phyloP scores from a whole-genome alignment of 208 protist species.

The Herpetomonas samuelpessoai region DNA sequence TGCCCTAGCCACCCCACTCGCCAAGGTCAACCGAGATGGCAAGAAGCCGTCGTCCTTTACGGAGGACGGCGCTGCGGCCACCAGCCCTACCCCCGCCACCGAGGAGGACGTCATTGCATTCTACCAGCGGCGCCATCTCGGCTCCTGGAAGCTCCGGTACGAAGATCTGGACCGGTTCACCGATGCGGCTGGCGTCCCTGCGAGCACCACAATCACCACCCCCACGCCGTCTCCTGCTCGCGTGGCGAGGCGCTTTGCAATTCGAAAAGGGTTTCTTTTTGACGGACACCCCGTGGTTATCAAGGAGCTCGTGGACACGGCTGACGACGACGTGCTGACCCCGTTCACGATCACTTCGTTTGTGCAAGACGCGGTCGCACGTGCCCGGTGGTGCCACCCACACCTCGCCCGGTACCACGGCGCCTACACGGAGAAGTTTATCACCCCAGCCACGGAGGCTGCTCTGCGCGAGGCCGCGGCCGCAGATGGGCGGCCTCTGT shows the following conservation, averaged over 20 bases:
- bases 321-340: constrained; percentile 12
- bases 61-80: neutral
- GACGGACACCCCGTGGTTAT: constrained; percentile 20
- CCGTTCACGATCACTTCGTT: constrained; percentile 37
- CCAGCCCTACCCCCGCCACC: constrained; percentile 1
- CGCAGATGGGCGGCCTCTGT: neutral
- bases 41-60: neutral
- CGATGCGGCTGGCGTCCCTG: neutral
- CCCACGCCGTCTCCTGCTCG: neutral
- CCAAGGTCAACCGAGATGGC: too few species aligned
- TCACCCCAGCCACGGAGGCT: constrained; percentile 3
- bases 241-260: neutral
- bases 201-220: neutral
- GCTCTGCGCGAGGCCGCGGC: neutral
- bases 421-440: constrained; percentile 61
- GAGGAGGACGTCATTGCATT: constrained; percentile 25
- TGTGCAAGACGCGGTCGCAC: constrained; percentile 49
- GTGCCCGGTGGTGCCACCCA: constrained; percentile 62
- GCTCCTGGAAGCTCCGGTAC: constrained; percentile 44
- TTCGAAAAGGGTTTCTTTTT: constrained; percentile 16
- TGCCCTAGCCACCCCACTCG: neutral
- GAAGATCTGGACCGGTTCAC: constrained; percentile 23
- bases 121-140: constrained; percentile 37
- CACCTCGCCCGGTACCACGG: constrained; percentile 50
- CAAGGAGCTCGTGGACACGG: constrained; percentile 23